Conservation (phyloP, 352 stramenopile species). For the Pythium brachiatum region DNA sequence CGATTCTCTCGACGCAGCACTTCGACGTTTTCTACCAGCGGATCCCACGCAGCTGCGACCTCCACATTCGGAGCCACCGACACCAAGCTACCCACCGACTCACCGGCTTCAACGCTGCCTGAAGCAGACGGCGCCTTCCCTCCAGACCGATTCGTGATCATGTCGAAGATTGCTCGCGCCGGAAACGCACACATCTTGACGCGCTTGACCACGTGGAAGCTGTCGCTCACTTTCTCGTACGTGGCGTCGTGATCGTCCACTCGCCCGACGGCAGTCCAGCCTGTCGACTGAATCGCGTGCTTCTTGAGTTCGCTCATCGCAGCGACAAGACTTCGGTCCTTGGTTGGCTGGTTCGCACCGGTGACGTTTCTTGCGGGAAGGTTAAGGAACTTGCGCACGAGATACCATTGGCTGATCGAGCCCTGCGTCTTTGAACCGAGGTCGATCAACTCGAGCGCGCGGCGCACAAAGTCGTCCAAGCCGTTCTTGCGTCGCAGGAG, state of each 20-base stretch:
- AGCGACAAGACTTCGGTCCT: slow-evolving; percentile 47
- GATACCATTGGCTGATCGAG: slow-evolving; percentile 62
- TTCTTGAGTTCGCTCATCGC: slow-evolving; percentile 57
- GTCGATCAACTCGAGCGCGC: slow-evolving; percentile 58
- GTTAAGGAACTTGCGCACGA: slow-evolving; percentile 64
- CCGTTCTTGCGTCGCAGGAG: slow-evolving; percentile 59
- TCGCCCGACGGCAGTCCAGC: slow-evolving; percentile 40
- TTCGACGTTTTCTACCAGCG: slow-evolving; percentile 48
- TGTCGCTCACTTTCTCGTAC: slow-evolving; percentile 52
- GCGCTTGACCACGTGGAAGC: slow-evolving; percentile 70
- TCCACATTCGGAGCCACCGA: background rate
- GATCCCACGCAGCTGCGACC: slow-evolving; percentile 28
- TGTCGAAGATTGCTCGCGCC: slow-evolving; percentile 67
- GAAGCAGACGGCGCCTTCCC: background rate
- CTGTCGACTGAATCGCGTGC: slow-evolving; percentile 32
- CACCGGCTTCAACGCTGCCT: background rate
- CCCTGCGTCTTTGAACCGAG: slow-evolving; percentile 43
- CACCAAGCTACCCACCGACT: background rate
- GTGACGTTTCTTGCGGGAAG: slow-evolving; percentile 30
- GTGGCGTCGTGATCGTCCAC: slow-evolving; percentile 45
- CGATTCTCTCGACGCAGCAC: slow-evolving; percentile 45
- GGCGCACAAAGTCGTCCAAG: slow-evolving; percentile 62
- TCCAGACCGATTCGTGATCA: slow-evolving; percentile 45
- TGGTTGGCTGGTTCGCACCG: slow-evolving; percentile 32
- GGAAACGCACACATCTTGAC: slow-evolving; percentile 59